Conservation (phyloP, 2,329 filamentous ascomycete genomes). For the Fusarium sambucinum region DNA sequence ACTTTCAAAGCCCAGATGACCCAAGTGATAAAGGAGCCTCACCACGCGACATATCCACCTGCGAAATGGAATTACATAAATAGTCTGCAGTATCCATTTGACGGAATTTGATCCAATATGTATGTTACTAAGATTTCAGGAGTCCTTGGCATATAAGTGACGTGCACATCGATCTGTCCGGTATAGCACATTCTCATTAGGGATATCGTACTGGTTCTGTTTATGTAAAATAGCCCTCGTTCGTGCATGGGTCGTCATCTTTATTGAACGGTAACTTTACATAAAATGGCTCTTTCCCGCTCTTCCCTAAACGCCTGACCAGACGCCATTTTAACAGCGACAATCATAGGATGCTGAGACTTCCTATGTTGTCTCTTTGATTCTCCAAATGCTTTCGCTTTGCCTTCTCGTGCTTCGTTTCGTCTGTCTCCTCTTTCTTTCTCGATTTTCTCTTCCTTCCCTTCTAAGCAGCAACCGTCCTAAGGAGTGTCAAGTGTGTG, state of each 20-base stretch:
- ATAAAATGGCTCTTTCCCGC: constrained; percentile 50
- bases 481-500: constrained; percentile 45
- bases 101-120: neutral
- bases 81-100: neutral
- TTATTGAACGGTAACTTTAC: constrained; percentile 46
- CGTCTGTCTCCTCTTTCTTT: neutral
- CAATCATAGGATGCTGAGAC: constrained; percentile 41
- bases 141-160: neutral
- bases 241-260: constrained; percentile 43
- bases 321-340: constrained; percentile 46
- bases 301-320: constrained; percentile 52
- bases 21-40: constrained; percentile 13
- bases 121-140: neutral
- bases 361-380: constrained; percentile 29
- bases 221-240: constrained; percentile 43
- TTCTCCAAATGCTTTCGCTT: constrained; percentile 6
- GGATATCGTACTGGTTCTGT: constrained; percentile 12
- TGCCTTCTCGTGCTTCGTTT: neutral
- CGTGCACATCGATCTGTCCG: neutral
- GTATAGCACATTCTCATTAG: neutral
- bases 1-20: constrained; percentile 39
- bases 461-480: constrained; percentile 23
- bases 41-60: constrained; percentile 39
- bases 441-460: constrained; percentile 5
- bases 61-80: constrained; percentile 13